Percentiles rank a stretch among this genome's conserved stretches.
phyloP scores from a whole-genome alignment of 306 rosid genomes.

The Macrotyloma uniflorum region DNA sequence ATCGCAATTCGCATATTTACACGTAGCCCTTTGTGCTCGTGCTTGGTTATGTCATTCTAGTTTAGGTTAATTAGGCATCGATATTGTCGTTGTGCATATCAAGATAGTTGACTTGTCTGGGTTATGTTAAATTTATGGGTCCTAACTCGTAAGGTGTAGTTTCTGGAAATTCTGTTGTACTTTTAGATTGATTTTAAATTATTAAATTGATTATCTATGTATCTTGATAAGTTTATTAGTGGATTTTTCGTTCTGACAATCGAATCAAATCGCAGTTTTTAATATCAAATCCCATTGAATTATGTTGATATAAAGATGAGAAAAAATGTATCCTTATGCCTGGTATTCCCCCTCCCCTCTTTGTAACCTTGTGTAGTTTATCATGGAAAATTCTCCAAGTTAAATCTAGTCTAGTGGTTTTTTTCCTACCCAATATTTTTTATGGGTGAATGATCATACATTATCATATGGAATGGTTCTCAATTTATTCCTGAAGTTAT shows the following conservation, averaged over 20 bases:
- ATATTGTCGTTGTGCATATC: background rate
- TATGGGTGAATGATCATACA: background rate
- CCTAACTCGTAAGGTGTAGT: background rate
- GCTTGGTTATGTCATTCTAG: background rate
- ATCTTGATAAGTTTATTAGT: background rate
- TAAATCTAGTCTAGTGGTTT: background rate
- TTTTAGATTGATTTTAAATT: too few relatives aligned
- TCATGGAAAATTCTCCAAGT: background rate
- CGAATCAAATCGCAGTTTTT: background rate
- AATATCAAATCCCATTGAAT: background rate
- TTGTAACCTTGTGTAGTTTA: background rate
- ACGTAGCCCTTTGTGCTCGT: background rate
- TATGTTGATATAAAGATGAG: background rate
- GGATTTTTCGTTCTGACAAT: background rate
- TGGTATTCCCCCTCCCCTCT: background rate
- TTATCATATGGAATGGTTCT: background rate
- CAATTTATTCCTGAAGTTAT: constrained; percentile 7
- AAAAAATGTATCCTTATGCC: background rate
- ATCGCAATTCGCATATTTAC: background rate
- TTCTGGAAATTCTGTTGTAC: background rate
- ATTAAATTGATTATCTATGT: background rate
- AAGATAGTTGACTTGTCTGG: background rate
- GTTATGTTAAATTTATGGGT: constrained; percentile 6
- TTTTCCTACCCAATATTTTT: background rate
- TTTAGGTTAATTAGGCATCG: background rate